A percentile compares a stretch with the other conserved stretches of the same genome.
phyloP scores from a whole-genome alignment of 495 filamentous ascomycete genomes.

The Talaromyces trachyspermus region DNA sequence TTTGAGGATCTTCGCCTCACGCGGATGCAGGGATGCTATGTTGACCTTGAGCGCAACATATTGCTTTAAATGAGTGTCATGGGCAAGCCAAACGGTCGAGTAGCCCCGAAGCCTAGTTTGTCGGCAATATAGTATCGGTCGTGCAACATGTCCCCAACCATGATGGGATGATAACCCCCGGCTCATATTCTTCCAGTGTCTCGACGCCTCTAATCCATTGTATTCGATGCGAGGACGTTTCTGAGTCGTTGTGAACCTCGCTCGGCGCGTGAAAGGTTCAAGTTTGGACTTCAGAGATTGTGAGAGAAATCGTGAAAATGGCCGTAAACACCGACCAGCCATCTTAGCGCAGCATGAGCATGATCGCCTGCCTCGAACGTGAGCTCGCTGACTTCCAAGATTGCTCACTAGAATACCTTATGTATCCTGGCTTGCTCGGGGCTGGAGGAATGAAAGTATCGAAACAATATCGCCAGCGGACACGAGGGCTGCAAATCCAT shows the following conservation, averaged over 20 bases:
- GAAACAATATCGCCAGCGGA: no score
- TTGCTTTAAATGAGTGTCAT: constrained; percentile 22
- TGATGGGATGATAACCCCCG: constrained; percentile 40
- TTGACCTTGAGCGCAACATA: constrained; percentile 30
- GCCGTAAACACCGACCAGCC: no score
- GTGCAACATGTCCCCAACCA: constrained; percentile 35
- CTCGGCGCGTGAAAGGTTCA: no score
- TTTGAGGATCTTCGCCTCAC: constrained; percentile 18
- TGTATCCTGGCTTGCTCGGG: no score
- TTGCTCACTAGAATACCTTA: no score
- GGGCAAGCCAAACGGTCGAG: constrained; percentile 50
- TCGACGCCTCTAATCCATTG: constrained; percentile 28
- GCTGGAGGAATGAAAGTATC: no score
- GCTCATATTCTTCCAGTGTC: constrained; percentile 24
- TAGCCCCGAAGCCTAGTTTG: constrained; percentile 49
- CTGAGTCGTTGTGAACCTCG: background rate
- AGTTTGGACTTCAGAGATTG: no score
- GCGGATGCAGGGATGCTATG: constrained; percentile 14
- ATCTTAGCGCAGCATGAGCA: no score
- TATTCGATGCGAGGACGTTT: constrained; percentile 15
- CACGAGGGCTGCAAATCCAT: no score
- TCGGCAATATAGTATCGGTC: constrained; percentile 35
- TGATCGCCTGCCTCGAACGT: no score
- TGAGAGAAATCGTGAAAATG: no score
- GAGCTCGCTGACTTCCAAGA: no score